phyloP scores from a whole-genome alignment of 129 eudicot genomes.

The Flaveria robusta region DNA sequence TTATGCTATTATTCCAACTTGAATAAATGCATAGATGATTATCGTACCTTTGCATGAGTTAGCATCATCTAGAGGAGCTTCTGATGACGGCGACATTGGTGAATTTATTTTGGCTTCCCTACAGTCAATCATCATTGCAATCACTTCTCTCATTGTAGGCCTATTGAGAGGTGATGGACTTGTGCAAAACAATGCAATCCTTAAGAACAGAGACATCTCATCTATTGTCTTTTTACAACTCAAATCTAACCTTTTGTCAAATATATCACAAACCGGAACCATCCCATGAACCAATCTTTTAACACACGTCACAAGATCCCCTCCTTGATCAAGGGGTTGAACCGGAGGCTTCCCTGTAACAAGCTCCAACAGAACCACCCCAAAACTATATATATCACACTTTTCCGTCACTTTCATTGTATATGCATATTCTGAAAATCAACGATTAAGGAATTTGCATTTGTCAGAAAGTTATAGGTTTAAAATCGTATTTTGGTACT shows the following conservation, averaged over 20 bases:
- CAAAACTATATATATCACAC: conserved; percentile 88
- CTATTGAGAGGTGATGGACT: conserved; percentile 69
- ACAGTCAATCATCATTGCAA: conserved; percentile 78
- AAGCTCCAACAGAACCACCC: conserved; percentile 83
- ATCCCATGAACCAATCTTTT: conserved; percentile 52
- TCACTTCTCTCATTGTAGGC: conserved; percentile 86
- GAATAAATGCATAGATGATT: not conserved
- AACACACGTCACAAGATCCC: conserved; percentile 81
- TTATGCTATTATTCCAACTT: not conserved
- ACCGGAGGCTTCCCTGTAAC: conserved; percentile 85
- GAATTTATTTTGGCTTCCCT: conserved; percentile 45
- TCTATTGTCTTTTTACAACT: conserved; percentile 50
- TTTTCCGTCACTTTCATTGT: conserved; percentile 96
- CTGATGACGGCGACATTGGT: conserved; percentile 67
- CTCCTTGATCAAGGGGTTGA: conserved; percentile 86
- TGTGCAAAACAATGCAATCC: conserved; percentile 87
- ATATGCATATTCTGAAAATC: conserved; percentile 84
- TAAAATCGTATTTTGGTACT: not conserved
- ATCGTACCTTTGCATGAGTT: conserved; percentile 47
- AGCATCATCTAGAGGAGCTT: conserved; percentile 66
- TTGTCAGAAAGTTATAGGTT: conserved; percentile 5
- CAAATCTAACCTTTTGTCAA: conserved; percentile 68
- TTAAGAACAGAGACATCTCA: conserved; percentile 73
- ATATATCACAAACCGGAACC: conserved; percentile 41
- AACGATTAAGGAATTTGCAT: conserved; percentile 4